Evolutionary conservation across 805 yeast genomes (phyloP), one percentile per base, ranked within the genome.

Genomic region (Clavispora carvajalis): DNA sequence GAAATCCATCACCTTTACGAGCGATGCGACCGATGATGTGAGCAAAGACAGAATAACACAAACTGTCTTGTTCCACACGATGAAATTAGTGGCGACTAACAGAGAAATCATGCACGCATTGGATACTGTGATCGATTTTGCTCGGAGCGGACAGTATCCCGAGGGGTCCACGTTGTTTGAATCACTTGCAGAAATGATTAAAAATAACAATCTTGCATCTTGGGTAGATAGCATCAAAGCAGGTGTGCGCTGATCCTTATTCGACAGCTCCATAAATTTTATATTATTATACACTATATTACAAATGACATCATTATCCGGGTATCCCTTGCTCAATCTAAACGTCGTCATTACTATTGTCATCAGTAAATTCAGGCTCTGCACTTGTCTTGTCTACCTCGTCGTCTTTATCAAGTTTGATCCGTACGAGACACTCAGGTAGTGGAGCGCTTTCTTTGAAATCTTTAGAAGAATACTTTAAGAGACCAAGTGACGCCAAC

Each of bases 371-470:
- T 34, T 23, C 24, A 3, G 15, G 12, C 15, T n/a, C 22, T 15
- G 19, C 19, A 7, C 6, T 15, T 5, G 19, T 15, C 16, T 28
- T 28, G n/a, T 28, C 44, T 21, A 44, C 53, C 18, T 45, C 46
- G 19, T 55, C 54, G 22, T 69, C 73, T n/a, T 71, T 66, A 33
- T 71, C 70, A 12, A 79, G 55, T 35, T 73, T 68, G 23, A 83
- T 69, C 36, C 90, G 65, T 3, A 83, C 82, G 47, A 83, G 60
- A 0, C 84, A 67, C 51, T 82, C 90, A 1, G 90, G 87, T 34
- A 78, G 59, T 2, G 85, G 82, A 3, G 65, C 59, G 11, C 51
- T 56, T 13, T 48, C 52, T 31, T 73, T 72, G 40, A 68, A 69
- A 41, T 73, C 79, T 33, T 59, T 59, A 13, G 67, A 64, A 1